phyloP scores from a whole-genome alignment of 2,329 filamentous ascomycete species.

The Colletotrichum sp. region DNA sequence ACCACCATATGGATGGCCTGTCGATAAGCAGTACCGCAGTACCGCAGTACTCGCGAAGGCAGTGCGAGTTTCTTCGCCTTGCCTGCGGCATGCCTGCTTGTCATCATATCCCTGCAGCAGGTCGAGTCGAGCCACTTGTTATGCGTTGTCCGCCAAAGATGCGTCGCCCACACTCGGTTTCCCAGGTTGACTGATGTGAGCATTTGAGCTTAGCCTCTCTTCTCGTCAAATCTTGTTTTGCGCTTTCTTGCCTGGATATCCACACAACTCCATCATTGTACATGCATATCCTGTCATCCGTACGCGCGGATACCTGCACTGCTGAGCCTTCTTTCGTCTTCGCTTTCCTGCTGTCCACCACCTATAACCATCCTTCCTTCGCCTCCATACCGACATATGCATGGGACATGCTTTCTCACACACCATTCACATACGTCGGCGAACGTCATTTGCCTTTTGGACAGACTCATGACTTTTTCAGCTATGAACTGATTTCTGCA shows the following conservation, averaged over 20 bases:
- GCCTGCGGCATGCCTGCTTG: background rate
- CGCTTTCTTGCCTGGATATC: background rate
- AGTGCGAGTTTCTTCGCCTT: background rate
- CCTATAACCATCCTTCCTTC: background rate
- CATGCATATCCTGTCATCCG: background rate
- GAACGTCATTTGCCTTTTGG: background rate
- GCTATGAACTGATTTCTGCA: background rate
- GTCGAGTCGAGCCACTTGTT: background rate
- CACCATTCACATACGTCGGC: background rate
- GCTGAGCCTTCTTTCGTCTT: background rate
- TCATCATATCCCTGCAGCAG: background rate
- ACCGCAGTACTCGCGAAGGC: background rate
- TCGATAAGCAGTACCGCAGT: background rate
- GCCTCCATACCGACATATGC: background rate
- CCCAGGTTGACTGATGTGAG: background rate
- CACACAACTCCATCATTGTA: background rate
- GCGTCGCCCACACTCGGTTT: background rate
- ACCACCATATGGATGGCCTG: background rate
- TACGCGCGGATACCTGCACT: background rate
- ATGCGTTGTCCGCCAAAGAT: background rate
- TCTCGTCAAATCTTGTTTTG: slow-evolving; percentile 6
- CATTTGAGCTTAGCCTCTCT: background rate
- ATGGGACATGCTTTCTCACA: background rate
- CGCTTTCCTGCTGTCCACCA: background rate
- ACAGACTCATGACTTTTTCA: background rate